Base-by-base conservation (phyloP, 2,329 filamentous ascomycete species). In the Botryosphaeria agaves region DNA sequence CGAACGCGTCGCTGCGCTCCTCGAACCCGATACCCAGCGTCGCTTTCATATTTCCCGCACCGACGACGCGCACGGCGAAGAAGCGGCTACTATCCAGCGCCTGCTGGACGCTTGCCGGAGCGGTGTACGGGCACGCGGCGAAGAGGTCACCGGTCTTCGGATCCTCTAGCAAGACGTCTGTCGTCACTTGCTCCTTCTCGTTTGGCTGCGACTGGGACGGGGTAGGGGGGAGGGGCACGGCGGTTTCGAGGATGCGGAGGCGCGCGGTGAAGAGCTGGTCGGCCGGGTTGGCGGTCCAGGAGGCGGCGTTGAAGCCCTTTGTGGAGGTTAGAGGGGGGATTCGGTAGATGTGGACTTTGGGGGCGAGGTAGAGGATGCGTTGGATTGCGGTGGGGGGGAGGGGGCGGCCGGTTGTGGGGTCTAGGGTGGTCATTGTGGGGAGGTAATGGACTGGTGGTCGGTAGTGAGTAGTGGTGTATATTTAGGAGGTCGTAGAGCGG, bases 1-100 rank as follows among this genome's bases (percentile, higher is more conserved):
- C 83, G 42, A 92, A 87, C 1, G 84, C 81, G 43, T 87, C 80
- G 45, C 71, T 74, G 29, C 84, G 63, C 52, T 92, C 82, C 59
- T 91, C 82, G 47, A 91, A 92, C 7, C 83, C 84, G 40, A 92
- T 71, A 7, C 84, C 83, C 35, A 93, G 56, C 27, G 79, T 69
- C 7, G 84, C 83, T 51, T 83, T 85, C 41, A 76, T 66, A 2
- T 79, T 75, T 24, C 68, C 66, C 20, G 74, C 76, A 37, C 84
- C 81, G 34, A 81, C 72, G 1, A 92, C 82, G 9, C 78, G 66
- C 20, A 92, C 50, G 5, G 83, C 83, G 47, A 92, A 92, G 64
- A 92, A 92, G 19, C 83, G 70, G 36, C 70, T 75, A 46, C 73
- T 81, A 50, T 92, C 83, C 14, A 79, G 59, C 14, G 80, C 79